A percentile compares a stretch with the other conserved stretches of the same genome.
Evolutionary conservation across 345 rosid genomes (phyloP).

Genomic region (Syzygium aromaticum): DNA sequence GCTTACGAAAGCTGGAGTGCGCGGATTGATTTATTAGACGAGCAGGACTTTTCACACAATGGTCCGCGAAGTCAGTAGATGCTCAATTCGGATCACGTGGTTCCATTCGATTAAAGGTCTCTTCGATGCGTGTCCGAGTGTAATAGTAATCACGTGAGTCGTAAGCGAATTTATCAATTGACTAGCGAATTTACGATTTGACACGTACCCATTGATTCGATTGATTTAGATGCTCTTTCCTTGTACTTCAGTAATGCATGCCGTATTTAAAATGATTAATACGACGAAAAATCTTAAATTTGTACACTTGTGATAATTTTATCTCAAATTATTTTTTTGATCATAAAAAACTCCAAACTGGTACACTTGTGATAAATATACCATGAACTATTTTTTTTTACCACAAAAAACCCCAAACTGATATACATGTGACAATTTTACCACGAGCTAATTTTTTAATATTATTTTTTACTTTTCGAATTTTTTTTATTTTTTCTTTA

Average conservation of each 20-base stretch:
- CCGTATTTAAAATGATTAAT: not conserved
- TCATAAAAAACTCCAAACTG: too few species aligned
- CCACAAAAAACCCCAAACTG: too few species aligned
- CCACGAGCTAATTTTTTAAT: too few species aligned
- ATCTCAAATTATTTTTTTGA: too few species aligned
- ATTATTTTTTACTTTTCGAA: too few species aligned
- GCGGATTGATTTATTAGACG: not conserved
- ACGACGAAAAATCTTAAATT: too few species aligned
- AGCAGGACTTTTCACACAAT: not conserved
- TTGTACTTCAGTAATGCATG: accelerated
- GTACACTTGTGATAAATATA: too few species aligned
- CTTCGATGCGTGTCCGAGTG: accelerated
- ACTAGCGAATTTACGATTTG: not conserved
- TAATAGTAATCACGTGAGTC: not conserved
- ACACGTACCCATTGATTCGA: not conserved
- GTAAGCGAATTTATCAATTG: not conserved
- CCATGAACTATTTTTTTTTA: too few species aligned
- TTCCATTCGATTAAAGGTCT: not conserved
- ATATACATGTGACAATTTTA: too few species aligned
- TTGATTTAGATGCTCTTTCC: not conserved
- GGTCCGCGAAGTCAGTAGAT: not conserved
- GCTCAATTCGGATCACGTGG: not conserved
- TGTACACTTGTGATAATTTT: too few species aligned
- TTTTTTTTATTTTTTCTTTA: too few species aligned
- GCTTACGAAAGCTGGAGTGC: not conserved